Evolutionary conservation across 139 green algal species (phyloP), one percentile per base, ranked within the genome.

Genomic region (Chlamydomonas sp.): DNA sequence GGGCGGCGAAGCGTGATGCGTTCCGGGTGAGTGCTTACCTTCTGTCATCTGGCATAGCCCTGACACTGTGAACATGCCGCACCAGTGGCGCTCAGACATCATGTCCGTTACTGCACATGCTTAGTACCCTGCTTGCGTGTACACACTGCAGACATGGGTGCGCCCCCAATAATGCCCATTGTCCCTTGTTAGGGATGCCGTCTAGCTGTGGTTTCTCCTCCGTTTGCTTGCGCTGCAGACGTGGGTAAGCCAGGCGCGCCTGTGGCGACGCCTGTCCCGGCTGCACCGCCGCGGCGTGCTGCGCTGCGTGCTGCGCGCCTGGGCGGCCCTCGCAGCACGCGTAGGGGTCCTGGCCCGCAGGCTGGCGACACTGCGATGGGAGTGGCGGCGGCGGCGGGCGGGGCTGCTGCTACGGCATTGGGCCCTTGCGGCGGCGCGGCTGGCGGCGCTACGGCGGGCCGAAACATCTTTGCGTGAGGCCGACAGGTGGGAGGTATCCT

Each of bases 241-340:
- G 0, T 90, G 85, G 85, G 16, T 77, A 0, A n/a, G 20, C 3
- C 8, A 63, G 0, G 62, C 68, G 2, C 18, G 20, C 5, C 57
- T 80, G 6, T 71, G 62, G 2, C 63, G n/a, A 9, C 57, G 63
- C 57, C 64, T 88, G 63, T 17, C 61, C 75, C 69, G 60, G 9
- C 49, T 78, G 75, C 14, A 62, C 15, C 74, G 75, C 3, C 49
- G 84, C 2, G 84, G 15, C 64, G 58, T 63, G 17, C 74, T 77
- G 74, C 84, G 84, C 2, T 68, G 18, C 17, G 74, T 77, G 49
- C 75, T 88, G 84, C 84, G 64, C 75, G 12, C 63, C 66, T 91
- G 88, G 88, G 60, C 18, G 31, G 77, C 61, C 4, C 59, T 58
- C 20, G 49, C 68, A 0, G 1, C 6, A 2, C 77, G 58, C 17